Conservation (phyloP, 2,329 filamentous ascomycete genomes). For the Fusarium pseudocircinatum region DNA sequence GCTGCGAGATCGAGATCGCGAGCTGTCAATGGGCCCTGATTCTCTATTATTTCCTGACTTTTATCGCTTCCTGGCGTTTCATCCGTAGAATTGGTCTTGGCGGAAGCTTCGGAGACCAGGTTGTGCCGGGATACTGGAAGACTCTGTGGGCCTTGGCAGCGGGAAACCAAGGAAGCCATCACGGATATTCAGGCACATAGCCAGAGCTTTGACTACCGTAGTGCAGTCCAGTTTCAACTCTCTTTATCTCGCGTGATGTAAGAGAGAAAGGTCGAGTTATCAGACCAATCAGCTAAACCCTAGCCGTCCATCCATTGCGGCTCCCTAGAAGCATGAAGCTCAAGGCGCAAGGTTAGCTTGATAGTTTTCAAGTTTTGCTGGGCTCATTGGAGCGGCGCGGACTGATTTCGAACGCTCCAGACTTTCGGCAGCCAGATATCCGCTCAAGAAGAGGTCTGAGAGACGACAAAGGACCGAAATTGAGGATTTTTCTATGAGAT, state of each 20-base stretch:
- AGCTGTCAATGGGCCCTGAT: not conserved
- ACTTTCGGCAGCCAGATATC: conserved; percentile 21
- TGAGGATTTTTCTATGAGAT: conserved; percentile 10
- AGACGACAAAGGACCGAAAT: conserved; percentile 3
- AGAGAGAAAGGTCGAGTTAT: not conserved
- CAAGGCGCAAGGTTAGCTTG: conserved; percentile 22
- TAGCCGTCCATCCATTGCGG: conserved; percentile 9
- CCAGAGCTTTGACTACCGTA: not conserved
- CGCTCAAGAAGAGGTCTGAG: not conserved
- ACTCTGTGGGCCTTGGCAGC: conserved; percentile 27
- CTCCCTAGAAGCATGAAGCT: conserved; percentile 6
- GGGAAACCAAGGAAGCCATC: conserved; percentile 35
- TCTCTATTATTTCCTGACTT: not conserved
- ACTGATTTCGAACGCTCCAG: conserved; percentile 37
- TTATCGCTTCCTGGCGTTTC: conserved; percentile 5
- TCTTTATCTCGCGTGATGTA: conserved; percentile 8
- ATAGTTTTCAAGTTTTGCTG: conserved; percentile 17
- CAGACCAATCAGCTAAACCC: conserved; percentile 19
- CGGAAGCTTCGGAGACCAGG: conserved; percentile 35
- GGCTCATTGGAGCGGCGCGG: conserved; percentile 19
- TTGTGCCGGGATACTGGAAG: conserved; percentile 33
- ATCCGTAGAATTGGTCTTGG: conserved; percentile 28
- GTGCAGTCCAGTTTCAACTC: not conserved
- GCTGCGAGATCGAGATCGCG: conserved; percentile 36
- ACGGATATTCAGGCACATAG: conserved; percentile 27